These are phyloP conservation scores for Apiospora kogelbergensis DNA, from an alignment of 2,329 filamentous ascomycete species.

Conservation along the genomic window DNA sequence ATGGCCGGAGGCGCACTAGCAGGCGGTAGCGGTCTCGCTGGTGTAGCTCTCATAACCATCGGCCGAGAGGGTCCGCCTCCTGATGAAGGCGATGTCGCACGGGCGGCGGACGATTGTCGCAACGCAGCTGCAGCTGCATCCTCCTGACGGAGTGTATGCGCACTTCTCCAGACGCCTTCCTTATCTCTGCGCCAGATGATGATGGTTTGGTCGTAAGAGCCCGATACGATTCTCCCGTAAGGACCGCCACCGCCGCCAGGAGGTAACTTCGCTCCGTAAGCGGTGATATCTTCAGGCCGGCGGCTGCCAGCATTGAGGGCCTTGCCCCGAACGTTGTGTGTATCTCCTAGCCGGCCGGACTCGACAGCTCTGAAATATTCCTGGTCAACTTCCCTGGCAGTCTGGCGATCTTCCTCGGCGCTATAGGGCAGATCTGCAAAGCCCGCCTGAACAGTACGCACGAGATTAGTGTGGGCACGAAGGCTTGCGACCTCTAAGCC, in stretches of 20 bases:
- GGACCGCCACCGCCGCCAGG: slow-evolving; percentile 86
- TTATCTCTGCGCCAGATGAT: slow-evolving; percentile 91
- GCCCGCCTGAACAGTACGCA: slow-evolving; percentile 91
- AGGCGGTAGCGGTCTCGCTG: slow-evolving; percentile 20
- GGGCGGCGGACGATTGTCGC: slow-evolving; percentile 15
- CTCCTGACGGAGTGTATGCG: slow-evolving; percentile 73
- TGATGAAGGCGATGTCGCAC: slow-evolving; percentile 6
- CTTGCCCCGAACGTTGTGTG: slow-evolving; percentile 35
- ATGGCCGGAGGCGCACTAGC: slow-evolving; percentile 26
- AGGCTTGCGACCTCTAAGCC: slow-evolving; percentile 88
- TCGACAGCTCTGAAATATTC: slow-evolving; percentile 66
- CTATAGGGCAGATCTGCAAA: slow-evolving; percentile 88
- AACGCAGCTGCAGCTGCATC: slow-evolving; percentile 59
- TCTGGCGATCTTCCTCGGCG: slow-evolving; percentile 68
- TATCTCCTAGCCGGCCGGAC: slow-evolving; percentile 47
- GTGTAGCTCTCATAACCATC: slow-evolving; percentile 13
- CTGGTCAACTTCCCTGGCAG: slow-evolving; percentile 72
- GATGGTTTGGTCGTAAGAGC: slow-evolving; percentile 93
- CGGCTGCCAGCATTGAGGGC: slow-evolving; percentile 70
- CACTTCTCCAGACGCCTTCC: slow-evolving; percentile 80
- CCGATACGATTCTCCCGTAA: slow-evolving; percentile 94
- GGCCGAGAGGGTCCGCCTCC: slow-evolving; percentile 12
- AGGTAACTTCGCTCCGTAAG: slow-evolving; percentile 82
- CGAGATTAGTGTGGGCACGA: slow-evolving; percentile 77
- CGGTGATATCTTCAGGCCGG: slow-evolving; percentile 72